A percentile compares a stretch with the other conserved stretches of the same genome.
These are phyloP conservation scores for Sclerotinia subarctica DNA, from an alignment of 2,329 filamentous ascomycete genomes.

Conservation along the genomic window DNA sequence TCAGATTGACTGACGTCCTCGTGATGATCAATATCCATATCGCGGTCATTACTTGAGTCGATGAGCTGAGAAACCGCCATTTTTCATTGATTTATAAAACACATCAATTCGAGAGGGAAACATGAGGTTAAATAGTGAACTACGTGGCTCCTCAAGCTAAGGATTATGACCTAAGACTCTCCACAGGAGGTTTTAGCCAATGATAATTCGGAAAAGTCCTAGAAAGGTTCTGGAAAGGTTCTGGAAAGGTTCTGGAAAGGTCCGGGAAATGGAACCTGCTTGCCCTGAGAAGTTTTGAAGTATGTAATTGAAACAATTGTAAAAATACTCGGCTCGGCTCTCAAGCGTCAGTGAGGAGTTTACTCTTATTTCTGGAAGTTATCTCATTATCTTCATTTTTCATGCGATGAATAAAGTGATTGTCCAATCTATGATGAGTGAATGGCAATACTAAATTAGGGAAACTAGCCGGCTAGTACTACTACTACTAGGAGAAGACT, in stretches of 20 bases:
- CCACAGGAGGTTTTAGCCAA: background rate
- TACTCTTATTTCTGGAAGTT: background rate
- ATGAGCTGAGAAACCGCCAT: background rate
- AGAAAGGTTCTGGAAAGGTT: accelerated
- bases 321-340: background rate
- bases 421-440: background rate
- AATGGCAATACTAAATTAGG: background rate
- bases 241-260: accelerated
- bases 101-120: background rate
- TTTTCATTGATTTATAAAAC: background rate
- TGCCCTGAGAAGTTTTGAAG: background rate
- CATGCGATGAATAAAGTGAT: background rate
- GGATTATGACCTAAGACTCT: background rate
- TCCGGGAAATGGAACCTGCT: background rate
- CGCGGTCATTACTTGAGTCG: background rate
- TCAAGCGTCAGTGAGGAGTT: background rate
- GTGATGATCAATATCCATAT: background rate
- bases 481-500: no score
- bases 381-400: background rate
- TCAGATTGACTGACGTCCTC: background rate
- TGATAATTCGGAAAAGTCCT: no score
- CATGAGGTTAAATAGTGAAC: background rate
- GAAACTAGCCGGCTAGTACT: no score
- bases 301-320: background rate
- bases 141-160: background rate